phyloP scores from a whole-genome alignment of 2,329 filamentous ascomycete genomes.

The Aspergillus quadricinctus region DNA sequence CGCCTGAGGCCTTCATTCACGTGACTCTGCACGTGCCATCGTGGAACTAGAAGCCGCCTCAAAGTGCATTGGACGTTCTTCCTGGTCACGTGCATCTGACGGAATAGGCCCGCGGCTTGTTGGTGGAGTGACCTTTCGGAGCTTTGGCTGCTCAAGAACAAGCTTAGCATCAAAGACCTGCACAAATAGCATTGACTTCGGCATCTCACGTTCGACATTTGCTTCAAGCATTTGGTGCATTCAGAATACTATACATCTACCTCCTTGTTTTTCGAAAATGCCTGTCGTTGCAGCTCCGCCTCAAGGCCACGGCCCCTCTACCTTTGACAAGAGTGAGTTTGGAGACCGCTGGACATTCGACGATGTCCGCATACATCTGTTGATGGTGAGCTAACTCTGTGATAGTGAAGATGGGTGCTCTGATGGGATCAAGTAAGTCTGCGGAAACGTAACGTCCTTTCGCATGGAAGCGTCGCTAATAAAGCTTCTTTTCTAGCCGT shows the following conservation, averaged over 20 bases:
- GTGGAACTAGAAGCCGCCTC: slow-evolving; percentile 3
- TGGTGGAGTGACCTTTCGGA: background rate
- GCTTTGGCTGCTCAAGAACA: background rate
- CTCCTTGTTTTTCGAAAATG: slow-evolving; percentile 39
- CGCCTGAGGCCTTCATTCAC: slow-evolving; percentile 16
- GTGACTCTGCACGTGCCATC: slow-evolving; percentile 12
- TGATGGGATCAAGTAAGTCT: slow-evolving; percentile 95
- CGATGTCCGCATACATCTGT: slow-evolving; percentile 8
- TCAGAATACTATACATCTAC: background rate
- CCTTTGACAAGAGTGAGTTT: slow-evolving; percentile 64
- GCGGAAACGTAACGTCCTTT: slow-evolving; percentile 3
- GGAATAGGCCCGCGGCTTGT: slow-evolving; percentile 9
- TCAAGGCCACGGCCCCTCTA: slow-evolving; percentile 56
- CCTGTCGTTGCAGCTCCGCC: slow-evolving; percentile 54
- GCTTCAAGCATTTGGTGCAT: background rate
- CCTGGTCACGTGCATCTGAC: background rate
- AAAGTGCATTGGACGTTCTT: background rate
- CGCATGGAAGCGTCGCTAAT: slow-evolving; percentile 5
- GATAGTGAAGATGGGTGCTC: slow-evolving; percentile 91
- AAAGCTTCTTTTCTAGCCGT: slow-evolving; percentile 60
- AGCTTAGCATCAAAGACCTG: background rate
- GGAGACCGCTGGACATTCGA: slow-evolving; percentile 3
- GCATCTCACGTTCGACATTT: background rate
- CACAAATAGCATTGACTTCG: background rate
- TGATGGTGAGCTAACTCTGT: slow-evolving; percentile 25